Base-by-base conservation (phyloP, 2,329 filamentous ascomycete species). In the Botryotinia convoluta region DNA sequence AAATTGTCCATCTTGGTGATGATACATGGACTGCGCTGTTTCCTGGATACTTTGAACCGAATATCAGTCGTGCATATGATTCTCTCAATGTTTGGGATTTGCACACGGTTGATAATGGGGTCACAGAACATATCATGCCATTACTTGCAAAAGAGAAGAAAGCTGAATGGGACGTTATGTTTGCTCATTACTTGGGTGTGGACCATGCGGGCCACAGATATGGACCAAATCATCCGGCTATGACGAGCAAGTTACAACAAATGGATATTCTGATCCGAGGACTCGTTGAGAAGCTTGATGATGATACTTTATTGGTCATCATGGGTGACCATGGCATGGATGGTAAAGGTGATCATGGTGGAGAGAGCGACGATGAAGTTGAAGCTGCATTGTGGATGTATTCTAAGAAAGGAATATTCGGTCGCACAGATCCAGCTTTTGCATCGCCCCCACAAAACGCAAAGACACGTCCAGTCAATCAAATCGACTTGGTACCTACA, bases 281-380 rank as follows among this genome's bases (percentile, higher is more conserved):
- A 39, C 86, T 98, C 71, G 90, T 93, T 4, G 85, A 88, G 0
- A 85, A 85, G 5, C 85, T 99, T 29, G 95, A 97, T 78, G 92
- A 98, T 71, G 85, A 93, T 72, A 99, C 96, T 0, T 85, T 99
- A 35, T 85, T 99, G 51, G 90, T 99, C 32, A 93, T 99, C 22
- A 97, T 99, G 94, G 96, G 96, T n/a, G 96, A 99, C 81, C 96
- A 99, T 80, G 96, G 96, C 18, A 99, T 99, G 96, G 96, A 99
- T 82, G 86, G 89, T 74, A 98, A 99, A 84, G 96, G 96, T 29
- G 96, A 99, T 77, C 96, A 99, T 80, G 96, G 96, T n/a, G 96
- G 96, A 72, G 96, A 99, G 84, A 98, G 95, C 45, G 93, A 98
- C 77, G 94, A 98, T 76, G 96, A 99, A 82, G 89, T 99, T 10